These are phyloP conservation scores for Solanum pennellii DNA, from an alignment of 257 asterid genomes.

Conservation along the genomic window DNA sequence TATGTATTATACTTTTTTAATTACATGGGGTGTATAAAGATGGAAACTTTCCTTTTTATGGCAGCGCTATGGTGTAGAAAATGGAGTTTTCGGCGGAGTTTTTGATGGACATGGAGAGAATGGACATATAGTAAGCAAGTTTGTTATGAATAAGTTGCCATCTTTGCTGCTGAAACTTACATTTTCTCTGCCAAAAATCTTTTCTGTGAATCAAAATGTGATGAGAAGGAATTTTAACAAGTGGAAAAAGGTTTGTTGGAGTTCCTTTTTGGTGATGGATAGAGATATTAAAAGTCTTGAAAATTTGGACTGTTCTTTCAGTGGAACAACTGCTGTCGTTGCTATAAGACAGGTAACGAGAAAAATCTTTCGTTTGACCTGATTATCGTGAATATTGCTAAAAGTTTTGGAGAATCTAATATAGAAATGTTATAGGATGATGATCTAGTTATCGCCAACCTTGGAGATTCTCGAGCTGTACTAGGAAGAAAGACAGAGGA, in stretches of 20 bases:
- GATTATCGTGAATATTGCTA: no score
- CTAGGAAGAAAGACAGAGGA: constrained; percentile 43
- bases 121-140: constrained; percentile 60
- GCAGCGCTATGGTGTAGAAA: constrained; percentile 63
- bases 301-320: constrained; percentile 43
- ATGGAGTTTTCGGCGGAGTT: constrained; percentile 52
- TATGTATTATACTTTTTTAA: background rate
- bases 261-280: constrained; percentile 57
- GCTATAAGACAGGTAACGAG: constrained; percentile 50
- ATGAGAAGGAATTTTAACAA: constrained; percentile 23
- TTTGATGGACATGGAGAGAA: constrained; percentile 85
- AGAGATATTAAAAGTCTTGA: constrained; percentile 39
- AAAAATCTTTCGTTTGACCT: background rate
- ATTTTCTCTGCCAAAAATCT: constrained; percentile 19
- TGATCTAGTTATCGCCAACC: constrained; percentile 61
- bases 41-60: background rate
- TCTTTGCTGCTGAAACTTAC: constrained; percentile 40
- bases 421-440: constrained; percentile 27
- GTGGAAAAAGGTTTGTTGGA: constrained; percentile 55
- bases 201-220: constrained; percentile 2
- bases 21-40: background rate
- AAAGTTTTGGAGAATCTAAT: background rate
- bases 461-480: constrained; percentile 80
- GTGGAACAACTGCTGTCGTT: constrained; percentile 70
- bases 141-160: constrained; percentile 63